Conservation (phyloP, 805 yeast species). For the Starmerella powellii region DNA sequence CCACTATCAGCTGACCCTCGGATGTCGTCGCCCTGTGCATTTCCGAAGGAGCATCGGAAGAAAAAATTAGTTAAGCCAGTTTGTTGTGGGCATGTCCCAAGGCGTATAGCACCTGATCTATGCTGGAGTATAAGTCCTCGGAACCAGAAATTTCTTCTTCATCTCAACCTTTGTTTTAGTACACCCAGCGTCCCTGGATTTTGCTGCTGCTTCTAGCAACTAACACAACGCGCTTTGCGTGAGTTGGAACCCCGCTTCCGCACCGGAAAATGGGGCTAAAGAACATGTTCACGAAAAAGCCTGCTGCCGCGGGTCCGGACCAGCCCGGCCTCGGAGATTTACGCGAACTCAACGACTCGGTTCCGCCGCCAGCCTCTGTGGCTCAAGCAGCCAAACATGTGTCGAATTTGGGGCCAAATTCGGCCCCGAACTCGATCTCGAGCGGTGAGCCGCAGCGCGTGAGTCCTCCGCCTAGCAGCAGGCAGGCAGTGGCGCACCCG, state of each 20-base stretch:
- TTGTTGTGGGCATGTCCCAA: conserved; percentile 5
- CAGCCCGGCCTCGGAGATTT: not conserved
- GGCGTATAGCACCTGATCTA: conserved; percentile 6
- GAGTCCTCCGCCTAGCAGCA: too few relatives aligned
- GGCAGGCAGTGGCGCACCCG: not conserved
- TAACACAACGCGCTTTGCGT: conserved; percentile 13
- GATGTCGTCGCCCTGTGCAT: too few relatives aligned
- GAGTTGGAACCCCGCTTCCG: conserved; percentile 7
- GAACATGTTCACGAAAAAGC: conserved; percentile 13
- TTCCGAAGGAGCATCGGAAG: too few relatives aligned
- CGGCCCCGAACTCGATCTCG: too few relatives aligned
- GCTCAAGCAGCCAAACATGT: too few relatives aligned
- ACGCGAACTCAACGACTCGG: too few relatives aligned
- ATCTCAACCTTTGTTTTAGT: not conserved
- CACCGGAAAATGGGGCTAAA: conserved; percentile 13
- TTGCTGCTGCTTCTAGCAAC: not conserved
- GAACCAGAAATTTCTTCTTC: not conserved
- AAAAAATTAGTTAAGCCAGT: conserved; percentile 1
- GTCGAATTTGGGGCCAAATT: too few relatives aligned
- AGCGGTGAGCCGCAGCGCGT: too few relatives aligned
- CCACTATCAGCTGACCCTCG: too few relatives aligned
- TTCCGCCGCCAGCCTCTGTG: too few relatives aligned
- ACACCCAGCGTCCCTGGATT: conserved; percentile 6
- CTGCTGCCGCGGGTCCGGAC: not conserved
- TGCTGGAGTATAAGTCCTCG: too few relatives aligned